Percentiles rank a stretch among this genome's conserved stretches.
phyloP scores from a whole-genome alignment of 2,329 filamentous ascomycete genomes.

The Alternaria viburni region DNA sequence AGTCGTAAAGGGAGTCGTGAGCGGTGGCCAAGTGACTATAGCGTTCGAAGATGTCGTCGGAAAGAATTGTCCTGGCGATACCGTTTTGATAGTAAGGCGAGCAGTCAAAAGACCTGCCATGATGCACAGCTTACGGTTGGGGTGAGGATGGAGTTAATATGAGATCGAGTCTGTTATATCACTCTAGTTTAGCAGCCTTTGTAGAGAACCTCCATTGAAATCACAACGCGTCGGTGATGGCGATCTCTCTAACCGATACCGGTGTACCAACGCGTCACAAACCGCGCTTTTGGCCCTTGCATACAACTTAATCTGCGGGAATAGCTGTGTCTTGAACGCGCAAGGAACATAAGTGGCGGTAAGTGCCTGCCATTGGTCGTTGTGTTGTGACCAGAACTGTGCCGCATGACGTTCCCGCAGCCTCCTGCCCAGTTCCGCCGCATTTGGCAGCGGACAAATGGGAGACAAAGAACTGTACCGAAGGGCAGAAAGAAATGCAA shows the following conservation, averaged over 20 bases:
- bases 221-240: neutral
- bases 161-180: neutral
- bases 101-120: neutral
- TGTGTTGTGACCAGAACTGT: neutral
- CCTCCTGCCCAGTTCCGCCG: neutral
- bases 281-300: neutral
- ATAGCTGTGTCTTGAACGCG: neutral
- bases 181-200: neutral
- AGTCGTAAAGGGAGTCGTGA: neutral
- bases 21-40: neutral
- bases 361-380: neutral
- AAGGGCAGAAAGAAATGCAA: neutral
- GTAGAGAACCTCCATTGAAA: neutral
- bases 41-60: neutral
- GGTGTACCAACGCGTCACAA: neutral
- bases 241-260: neutral
- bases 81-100: neutral
- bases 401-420: neutral
- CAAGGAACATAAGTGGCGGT: neutral
- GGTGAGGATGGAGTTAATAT: neutral
- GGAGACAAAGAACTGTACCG: neutral
- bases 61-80: neutral
- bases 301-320: neutral
- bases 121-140: neutral
- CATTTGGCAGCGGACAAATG: neutral